Percentiles rank a stretch among this genome's conserved stretches.
Evolutionary conservation across 1,284 basidiomycete genomes (phyloP).

Genomic region (Lignosus rhinocerotis): DNA sequence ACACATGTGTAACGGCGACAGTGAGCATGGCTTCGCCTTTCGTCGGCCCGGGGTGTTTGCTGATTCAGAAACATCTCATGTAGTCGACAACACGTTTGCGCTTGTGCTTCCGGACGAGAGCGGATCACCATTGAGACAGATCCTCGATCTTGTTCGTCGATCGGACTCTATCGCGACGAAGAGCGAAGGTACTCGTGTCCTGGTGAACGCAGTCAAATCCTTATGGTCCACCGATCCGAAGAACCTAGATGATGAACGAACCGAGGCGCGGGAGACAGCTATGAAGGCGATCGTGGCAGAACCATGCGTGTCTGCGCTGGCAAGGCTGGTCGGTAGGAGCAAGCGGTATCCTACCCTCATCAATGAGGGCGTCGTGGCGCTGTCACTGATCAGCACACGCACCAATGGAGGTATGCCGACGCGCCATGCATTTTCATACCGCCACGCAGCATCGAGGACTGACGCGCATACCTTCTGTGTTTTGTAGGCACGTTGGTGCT

Average conservation of each 20-base stretch:
- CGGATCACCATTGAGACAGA: constrained; percentile 57
- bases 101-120: constrained; percentile 47
- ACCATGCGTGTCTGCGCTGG: constrained; percentile 62
- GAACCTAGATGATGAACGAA: constrained; percentile 33
- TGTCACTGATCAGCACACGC: constrained; percentile 75
- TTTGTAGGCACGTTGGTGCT: constrained; percentile 59
- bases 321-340: constrained; percentile 75
- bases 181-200: constrained; percentile 86
- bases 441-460: constrained; percentile 3
- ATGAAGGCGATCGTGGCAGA: constrained; percentile 52
- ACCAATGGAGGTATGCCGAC: constrained; percentile 58
- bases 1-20: constrained; percentile 77
- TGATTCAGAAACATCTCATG: constrained; percentile 8
- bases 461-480: constrained; percentile 8
- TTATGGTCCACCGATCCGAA: constrained; percentile 58
- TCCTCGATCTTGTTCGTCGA: constrained; percentile 75
- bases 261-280: constrained; percentile 54
- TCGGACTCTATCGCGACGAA: constrained; percentile 83
- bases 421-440: not conserved
- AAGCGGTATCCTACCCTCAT: constrained; percentile 82
- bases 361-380: constrained; percentile 86
- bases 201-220: constrained; percentile 81
- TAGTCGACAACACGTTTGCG: constrained; percentile 67
- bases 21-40: constrained; percentile 45
- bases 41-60: not conserved